phyloP scores from a whole-genome alignment of 148 eudicot species.

The Vaccinium macrocarpon region DNA sequence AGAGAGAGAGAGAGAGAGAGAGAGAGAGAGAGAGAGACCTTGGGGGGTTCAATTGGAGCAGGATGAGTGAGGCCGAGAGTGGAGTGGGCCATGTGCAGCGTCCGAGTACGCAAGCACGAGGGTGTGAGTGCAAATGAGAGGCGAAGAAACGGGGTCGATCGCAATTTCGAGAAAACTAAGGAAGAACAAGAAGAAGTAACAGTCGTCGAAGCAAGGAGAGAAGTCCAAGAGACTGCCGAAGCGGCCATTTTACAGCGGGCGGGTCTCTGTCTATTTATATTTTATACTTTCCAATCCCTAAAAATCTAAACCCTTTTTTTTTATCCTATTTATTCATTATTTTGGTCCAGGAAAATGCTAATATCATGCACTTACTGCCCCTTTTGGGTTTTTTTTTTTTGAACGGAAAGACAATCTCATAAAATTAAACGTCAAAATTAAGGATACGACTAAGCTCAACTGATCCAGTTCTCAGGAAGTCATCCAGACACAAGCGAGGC shows the following conservation, averaged over 20 bases:
- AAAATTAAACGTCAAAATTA: too few relatives aligned
- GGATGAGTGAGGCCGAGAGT: conserved; percentile 85
- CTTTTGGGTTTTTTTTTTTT: too few relatives aligned
- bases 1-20: conserved; percentile 25
- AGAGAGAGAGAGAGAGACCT: conserved; percentile 41
- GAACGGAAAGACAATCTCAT: too few relatives aligned
- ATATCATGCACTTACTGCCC: too few relatives aligned
- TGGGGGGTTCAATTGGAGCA: conserved; percentile 46
- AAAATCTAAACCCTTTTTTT: too few relatives aligned
- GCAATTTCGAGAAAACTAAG: neutral
- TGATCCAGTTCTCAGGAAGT: too few relatives aligned
- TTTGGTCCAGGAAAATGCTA: too few relatives aligned
- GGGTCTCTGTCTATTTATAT: neutral
- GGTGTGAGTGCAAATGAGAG: neutral
- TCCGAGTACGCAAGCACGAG: conserved; percentile 14
- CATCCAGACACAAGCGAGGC: too few relatives aligned
- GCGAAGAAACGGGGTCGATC: neutral
- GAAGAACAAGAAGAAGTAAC: neutral
- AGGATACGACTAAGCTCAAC: too few relatives aligned
- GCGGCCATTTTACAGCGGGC: neutral
- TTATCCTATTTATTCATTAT: too few relatives aligned
- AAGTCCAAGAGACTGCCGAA: neutral
- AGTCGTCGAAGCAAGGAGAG: neutral
- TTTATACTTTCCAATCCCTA: too few relatives aligned
- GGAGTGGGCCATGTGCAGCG: conserved; percentile 60